Evolutionary conservation across 2,329 filamentous ascomycete species (phyloP), one percentile per base, ranked within the genome.

Genomic region (Catunica adiposa): DNA sequence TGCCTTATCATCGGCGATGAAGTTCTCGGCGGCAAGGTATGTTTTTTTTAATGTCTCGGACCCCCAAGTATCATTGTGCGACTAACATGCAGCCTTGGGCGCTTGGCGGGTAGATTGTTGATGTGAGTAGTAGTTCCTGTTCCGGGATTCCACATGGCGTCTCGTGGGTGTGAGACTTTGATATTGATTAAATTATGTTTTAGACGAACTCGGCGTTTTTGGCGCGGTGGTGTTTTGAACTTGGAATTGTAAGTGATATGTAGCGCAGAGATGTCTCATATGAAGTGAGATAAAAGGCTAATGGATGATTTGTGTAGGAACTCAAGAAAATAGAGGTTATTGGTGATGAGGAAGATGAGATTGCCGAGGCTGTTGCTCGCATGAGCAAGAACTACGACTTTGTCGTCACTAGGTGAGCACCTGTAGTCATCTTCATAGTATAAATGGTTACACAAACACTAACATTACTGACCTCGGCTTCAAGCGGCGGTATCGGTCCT

Each of bases 1-100:
- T 94, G 88, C 68, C 71, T 97, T 61, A 89, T 98, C 59, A 97
- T 98, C 63, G 90, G 90, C n/a, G 90, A 97, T 70, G 90, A 96
- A 68, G 89, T 97, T 3, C 75, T 97, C 3, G 89, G 89, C 22
- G 90, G 92, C 63, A 97, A 97, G 83, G 89, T 88, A 67, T 61
- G 72, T 53, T 8, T 31, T 20, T 9, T 2, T 20, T 17, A 9
- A 8, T 44, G 37, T 51, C 48, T 31, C 14, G 48, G 15, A 25
- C 7, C 31, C n/a, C 9, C 20, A 17, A 29, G 23, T 51, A 31
- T 26, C n/a, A n/a, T 29, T 15, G 31, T 51, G 31, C 20, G 15
- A 47, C 53, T 53, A 55, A 55, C 40, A 11, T 23, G 25, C 25
- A 31, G 26, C 7, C 14, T 22, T 11, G n/a, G 44, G 22, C 44